phyloP scores from a whole-genome alignment of 1,139 yeast genomes.

The Yamadazyma atlantica region DNA sequence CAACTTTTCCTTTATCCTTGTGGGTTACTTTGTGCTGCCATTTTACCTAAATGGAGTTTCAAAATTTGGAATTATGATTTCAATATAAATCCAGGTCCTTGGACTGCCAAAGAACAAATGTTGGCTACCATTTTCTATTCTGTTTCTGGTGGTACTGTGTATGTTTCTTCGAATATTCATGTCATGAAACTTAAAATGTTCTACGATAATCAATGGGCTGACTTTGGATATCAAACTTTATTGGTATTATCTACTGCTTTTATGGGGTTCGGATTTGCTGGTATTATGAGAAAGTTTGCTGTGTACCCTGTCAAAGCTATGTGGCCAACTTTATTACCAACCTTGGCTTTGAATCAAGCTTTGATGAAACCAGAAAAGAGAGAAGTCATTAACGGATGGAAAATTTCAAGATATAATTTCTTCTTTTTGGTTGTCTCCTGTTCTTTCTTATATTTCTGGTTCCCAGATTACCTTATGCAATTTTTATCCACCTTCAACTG shows the following conservation, averaged over 20 bases:
- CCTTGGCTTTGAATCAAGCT: constrained; percentile 43
- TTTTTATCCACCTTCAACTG: constrained; percentile 42
- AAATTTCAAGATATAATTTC: constrained; percentile 35
- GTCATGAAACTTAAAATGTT: constrained; percentile 43
- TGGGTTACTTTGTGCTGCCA: constrained; percentile 18
- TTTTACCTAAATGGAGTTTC: constrained; percentile 37
- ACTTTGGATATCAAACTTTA: constrained; percentile 35
- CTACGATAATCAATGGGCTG: constrained; percentile 44
- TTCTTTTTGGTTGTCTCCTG: constrained; percentile 29
- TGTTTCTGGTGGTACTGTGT: constrained; percentile 43
- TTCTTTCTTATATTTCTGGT: constrained; percentile 41
- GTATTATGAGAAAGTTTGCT: constrained; percentile 41
- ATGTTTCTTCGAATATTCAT: constrained; percentile 40
- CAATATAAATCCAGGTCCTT: constrained; percentile 45
- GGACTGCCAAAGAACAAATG: constrained; percentile 70
- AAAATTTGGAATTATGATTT: constrained; percentile 20
- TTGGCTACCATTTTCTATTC: constrained; percentile 42
- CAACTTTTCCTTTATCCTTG: constrained; percentile 35
- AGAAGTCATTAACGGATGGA: constrained; percentile 38
- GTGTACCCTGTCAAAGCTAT: constrained; percentile 42
- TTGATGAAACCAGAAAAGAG: constrained; percentile 32
- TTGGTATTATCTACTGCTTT: constrained; percentile 41
- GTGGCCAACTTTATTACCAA: constrained; percentile 47
- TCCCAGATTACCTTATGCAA: constrained; percentile 39
- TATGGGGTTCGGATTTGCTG: constrained; percentile 46